Evolutionary conservation across 2,329 filamentous ascomycete genomes (phyloP).

Genomic region (Neofusicoccum umdonicola): DNA sequence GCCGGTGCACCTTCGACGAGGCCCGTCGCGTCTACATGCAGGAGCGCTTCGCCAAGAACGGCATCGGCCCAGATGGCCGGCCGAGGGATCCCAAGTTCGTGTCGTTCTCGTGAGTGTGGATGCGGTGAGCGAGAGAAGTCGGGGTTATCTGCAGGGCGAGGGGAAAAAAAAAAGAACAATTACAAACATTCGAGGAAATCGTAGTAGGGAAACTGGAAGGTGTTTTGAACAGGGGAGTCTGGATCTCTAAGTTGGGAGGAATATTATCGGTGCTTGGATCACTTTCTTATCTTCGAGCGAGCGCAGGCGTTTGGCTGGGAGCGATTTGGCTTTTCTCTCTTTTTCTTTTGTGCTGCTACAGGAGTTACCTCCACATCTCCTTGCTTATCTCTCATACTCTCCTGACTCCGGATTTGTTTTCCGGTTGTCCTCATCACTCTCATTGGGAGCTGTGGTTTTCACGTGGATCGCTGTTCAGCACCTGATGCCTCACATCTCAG

Average conservation of each 20-base stretch:
- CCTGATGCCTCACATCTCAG: background rate
- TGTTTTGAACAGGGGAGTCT: background rate
- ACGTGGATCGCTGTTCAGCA: background rate
- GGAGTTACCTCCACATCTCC: constrained; percentile 8
- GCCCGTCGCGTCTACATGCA: constrained; percentile 84
- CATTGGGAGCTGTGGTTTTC: background rate
- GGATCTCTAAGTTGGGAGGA: background rate
- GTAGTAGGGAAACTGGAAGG: background rate
- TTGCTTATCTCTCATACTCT: background rate
- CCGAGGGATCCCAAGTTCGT: constrained; percentile 95
- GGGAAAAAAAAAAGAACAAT: background rate
- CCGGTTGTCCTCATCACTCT: background rate
- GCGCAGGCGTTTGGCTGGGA: constrained; percentile 3
- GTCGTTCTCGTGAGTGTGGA: constrained; percentile 67
- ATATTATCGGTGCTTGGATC: background rate
- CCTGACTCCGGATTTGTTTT: background rate
- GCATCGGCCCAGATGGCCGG: constrained; percentile 82
- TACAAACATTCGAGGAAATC: background rate
- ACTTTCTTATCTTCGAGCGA: background rate
- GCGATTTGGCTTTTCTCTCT: background rate
- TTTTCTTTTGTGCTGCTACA: background rate
- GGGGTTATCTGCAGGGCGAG: background rate
- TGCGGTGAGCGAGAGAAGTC: background rate
- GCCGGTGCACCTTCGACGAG: constrained; percentile 83
- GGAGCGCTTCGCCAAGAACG: constrained; percentile 78